These are phyloP conservation scores for Gelatoporia subvermispora DNA, from an alignment of 768 basidiomycete species.

Conservation along the genomic window DNA sequence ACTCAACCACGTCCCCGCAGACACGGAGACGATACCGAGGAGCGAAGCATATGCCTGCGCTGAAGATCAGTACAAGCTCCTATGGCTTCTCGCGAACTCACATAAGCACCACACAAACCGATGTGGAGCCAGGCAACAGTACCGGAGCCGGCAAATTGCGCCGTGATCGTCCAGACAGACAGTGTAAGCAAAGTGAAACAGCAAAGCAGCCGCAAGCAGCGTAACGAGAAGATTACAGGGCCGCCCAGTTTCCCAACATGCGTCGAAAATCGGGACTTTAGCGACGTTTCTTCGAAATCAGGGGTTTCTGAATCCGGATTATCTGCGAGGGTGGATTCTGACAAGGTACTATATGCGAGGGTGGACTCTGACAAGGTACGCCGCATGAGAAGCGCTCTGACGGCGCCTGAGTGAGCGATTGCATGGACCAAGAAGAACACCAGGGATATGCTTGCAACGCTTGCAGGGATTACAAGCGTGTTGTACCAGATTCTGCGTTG, in stretches of 20 bases:
- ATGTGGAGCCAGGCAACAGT: slow-evolving; percentile 12
- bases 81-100: slow-evolving; percentile 15
- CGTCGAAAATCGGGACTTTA: slow-evolving; percentile 2
- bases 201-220: slow-evolving; percentile 36
- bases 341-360: background rate
- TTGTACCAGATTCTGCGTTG: slow-evolving; percentile 10
- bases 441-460: slow-evolving; percentile 4
- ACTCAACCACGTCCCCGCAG: slow-evolving; percentile 3
- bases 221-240: slow-evolving; percentile 39
- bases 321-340: background rate
- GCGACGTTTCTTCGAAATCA: background rate
- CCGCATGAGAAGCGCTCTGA: background rate
- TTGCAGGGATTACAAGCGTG: slow-evolving; percentile 9
- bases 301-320: background rate
- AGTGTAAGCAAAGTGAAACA: background rate
- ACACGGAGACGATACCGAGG: slow-evolving; percentile 14
- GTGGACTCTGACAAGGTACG: background rate
- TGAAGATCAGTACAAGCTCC: background rate
- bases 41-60: slow-evolving; percentile 16
- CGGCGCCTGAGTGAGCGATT: background rate
- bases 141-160: slow-evolving; percentile 36
- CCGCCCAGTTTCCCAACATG: slow-evolving; percentile 44
- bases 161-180: slow-evolving; percentile 39
- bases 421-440: background rate
- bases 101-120: slow-evolving; percentile 29